A percentile compares a stretch with the other conserved stretches of the same genome.
phyloP scores from a whole-genome alignment of 225 moss, liverwort and hornwort species.

The Pseudoscleropodium purum region DNA sequence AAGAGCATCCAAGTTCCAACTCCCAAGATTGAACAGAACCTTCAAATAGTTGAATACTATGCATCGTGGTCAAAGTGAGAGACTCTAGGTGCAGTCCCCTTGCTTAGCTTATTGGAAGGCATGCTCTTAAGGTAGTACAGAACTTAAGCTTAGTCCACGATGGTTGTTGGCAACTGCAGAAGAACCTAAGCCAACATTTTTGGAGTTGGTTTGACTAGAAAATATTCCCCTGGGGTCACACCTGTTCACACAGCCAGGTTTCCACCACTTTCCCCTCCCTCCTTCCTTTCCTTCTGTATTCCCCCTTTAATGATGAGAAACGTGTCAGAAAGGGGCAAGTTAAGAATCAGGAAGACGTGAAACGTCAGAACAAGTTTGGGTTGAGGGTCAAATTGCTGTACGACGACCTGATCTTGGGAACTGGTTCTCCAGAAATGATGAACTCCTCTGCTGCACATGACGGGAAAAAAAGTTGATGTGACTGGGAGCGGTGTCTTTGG shows the following conservation, averaged over 20 bases:
- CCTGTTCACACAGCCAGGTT: not conserved
- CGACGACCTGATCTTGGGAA: not conserved
- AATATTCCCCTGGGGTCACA: not conserved
- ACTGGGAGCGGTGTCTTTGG: not conserved
- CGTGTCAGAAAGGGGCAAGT: not conserved
- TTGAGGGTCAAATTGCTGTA: not conserved
- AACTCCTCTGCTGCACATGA: conserved; percentile 3
- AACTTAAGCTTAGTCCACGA: not conserved
- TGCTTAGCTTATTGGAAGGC: no score
- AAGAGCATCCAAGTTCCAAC: not conserved
- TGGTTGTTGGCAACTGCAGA: not conserved
- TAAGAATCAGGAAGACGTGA: conserved; percentile 5
- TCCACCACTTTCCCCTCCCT: not conserved
- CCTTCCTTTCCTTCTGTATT: not conserved
- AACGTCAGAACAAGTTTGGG: not conserved
- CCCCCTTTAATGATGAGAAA: not conserved
- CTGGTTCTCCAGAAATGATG: not conserved
- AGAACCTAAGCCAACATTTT: not conserved
- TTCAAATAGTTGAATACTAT: not conserved
- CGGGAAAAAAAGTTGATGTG: not conserved
- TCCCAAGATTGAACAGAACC: not conserved
- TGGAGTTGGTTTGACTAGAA: not conserved
- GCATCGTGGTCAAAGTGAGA: not conserved
- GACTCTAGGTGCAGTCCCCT: no score
- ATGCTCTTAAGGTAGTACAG: no score